Evolutionary conservation across 2,329 filamentous ascomycete species (phyloP).

Genomic region (Alternaria sp.): DNA sequence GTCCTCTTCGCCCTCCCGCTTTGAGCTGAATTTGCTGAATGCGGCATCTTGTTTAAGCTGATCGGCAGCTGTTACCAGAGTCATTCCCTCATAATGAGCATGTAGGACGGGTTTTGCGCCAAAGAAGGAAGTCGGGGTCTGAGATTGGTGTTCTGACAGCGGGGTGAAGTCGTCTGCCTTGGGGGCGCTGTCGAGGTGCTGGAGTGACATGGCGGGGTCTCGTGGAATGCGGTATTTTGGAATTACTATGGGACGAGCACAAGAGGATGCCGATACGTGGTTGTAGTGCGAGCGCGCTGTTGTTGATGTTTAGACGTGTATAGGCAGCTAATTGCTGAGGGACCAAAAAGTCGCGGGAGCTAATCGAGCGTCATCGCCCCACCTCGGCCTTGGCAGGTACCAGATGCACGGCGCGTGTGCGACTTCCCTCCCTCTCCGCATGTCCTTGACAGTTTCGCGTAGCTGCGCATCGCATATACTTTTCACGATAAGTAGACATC

Average conservation of each 20-base stretch:
- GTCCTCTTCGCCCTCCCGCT: constrained; percentile 33
- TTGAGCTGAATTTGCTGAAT: constrained; percentile 53
- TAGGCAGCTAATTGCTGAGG: constrained; percentile 3
- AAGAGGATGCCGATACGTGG: not conserved
- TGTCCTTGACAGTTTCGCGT: not conserved
- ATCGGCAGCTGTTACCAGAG: constrained; percentile 63
- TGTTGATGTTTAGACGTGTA: not conserved
- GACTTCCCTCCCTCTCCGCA: not conserved
- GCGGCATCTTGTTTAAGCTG: constrained; percentile 60
- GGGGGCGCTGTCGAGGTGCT: constrained; percentile 65
- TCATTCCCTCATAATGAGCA: constrained; percentile 64
- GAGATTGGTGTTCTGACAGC: constrained; percentile 72
- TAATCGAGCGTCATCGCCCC: constrained; percentile 21
- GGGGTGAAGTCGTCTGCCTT: constrained; percentile 66
- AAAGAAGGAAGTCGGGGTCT: constrained; percentile 76
- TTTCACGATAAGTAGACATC: not conserved
- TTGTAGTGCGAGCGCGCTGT: not conserved
- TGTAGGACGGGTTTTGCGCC: constrained; percentile 74
- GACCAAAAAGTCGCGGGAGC: constrained; percentile 30
- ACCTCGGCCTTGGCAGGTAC: constrained; percentile 18
- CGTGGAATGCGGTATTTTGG: too few species aligned
- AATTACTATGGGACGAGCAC: not conserved
- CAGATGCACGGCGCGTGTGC: not conserved
- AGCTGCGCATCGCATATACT: not conserved
- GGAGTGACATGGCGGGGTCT: constrained; percentile 42